Conservation (phyloP, 116 monocot species). For the Posidonia oceanica region DNA sequence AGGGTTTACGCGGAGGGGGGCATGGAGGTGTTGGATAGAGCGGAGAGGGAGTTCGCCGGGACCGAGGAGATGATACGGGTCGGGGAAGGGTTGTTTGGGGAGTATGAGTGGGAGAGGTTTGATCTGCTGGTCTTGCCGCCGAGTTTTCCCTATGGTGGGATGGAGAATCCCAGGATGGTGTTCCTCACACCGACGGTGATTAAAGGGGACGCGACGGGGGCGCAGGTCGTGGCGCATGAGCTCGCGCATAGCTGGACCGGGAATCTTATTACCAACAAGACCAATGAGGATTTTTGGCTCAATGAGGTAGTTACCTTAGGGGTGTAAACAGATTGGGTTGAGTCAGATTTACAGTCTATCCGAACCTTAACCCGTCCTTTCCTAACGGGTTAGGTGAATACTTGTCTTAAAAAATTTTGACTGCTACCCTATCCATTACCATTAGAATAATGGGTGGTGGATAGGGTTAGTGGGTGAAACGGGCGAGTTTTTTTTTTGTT, state of each 20-base stretch:
- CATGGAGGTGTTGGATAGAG: constrained; percentile 35
- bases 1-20: constrained; percentile 73
- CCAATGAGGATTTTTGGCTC: constrained; percentile 95
- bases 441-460: no score
- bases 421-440: no score
- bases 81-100: constrained; percentile 74
- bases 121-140: constrained; percentile 78
- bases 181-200: constrained; percentile 90
- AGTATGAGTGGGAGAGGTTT: constrained; percentile 94
- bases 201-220: constrained; percentile 75
- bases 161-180: constrained; percentile 95
- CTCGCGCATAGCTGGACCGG: constrained; percentile 99
- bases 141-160: constrained; percentile 93
- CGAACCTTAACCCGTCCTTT: no score
- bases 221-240: constrained; percentile 93
- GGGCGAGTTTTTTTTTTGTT: no score
- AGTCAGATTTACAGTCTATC: no score
- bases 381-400: no score
- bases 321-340: no score
- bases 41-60: constrained; percentile 75
- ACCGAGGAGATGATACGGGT: constrained; percentile 76
- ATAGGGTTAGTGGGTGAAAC: no score
- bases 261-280: constrained; percentile 94
- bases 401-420: no score
- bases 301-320: constrained; percentile 85